Evolutionary conservation across 805 yeast species (phyloP).

Genomic region (Komagataella kurtzmanii): DNA sequence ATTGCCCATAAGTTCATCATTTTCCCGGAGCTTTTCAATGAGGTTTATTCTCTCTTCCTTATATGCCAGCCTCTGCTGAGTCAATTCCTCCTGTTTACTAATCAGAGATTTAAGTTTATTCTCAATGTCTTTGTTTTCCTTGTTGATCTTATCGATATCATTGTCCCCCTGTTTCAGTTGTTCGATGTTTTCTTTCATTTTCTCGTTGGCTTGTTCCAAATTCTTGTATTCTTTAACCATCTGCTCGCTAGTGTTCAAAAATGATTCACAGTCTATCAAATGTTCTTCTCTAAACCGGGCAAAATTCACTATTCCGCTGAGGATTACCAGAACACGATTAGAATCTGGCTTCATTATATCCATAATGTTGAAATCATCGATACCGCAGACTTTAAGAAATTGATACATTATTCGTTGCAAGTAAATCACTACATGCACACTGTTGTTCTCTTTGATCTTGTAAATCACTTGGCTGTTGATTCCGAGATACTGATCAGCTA

Average conservation of each 20-base stretch:
- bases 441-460: constrained; percentile 11
- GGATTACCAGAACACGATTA: constrained; percentile 41
- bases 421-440: constrained; percentile 36
- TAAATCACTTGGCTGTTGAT: constrained; percentile 15
- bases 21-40: constrained; percentile 46
- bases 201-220: constrained; percentile 26
- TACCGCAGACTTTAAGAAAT: constrained; percentile 61
- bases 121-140: constrained; percentile 27
- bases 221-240: constrained; percentile 30
- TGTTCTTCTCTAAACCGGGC: constrained; percentile 76
- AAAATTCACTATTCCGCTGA: constrained; percentile 77
- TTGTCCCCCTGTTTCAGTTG: constrained; percentile 4
- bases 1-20: constrained; percentile 42
- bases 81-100: constrained; percentile 45
- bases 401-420: constrained; percentile 45
- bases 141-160: constrained; percentile 1
- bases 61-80: constrained; percentile 49
- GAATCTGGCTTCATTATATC: constrained; percentile 77
- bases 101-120: constrained; percentile 47
- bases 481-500: constrained; percentile 19
- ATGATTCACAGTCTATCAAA: constrained; percentile 51
- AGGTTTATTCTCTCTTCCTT: constrained; percentile 47
- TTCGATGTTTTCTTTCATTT: constrained; percentile 16
- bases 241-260: constrained; percentile 40
- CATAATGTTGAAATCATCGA: constrained; percentile 59